phyloP scores from a whole-genome alignment of 257 asterid genomes.

The Solanum chilense region DNA sequence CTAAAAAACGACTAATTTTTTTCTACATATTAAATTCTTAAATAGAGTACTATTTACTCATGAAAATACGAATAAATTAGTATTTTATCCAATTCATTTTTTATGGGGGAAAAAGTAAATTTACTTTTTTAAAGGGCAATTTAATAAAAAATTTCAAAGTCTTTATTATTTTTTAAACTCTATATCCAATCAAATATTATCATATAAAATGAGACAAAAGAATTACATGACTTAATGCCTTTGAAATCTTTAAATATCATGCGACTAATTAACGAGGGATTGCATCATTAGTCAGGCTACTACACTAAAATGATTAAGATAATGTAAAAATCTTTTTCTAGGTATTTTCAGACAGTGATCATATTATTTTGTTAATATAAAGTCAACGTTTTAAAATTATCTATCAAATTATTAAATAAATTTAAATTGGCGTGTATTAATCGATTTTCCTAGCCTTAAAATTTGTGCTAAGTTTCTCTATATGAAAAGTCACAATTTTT shows the following conservation, averaged over 20 bases:
- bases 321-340: background rate
- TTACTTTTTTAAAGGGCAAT: no score
- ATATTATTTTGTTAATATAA: background rate
- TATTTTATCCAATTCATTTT: no score
- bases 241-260: background rate
- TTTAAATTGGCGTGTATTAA: background rate
- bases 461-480: background rate
- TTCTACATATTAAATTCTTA: no score
- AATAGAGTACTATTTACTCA: no score
- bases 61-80: no score
- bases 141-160: no score
- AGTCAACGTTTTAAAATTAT: background rate
- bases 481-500: background rate
- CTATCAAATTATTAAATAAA: background rate
- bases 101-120: no score
- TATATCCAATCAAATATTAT: no score
- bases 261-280: background rate
- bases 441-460: background rate
- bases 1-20: no score
- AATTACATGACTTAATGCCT: background rate
- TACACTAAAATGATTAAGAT: background rate
- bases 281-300: background rate
- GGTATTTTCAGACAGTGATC: background rate
- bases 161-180: no score
- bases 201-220: no score